A percentile compares a stretch with the other conserved stretches of the same genome.
Conservation (phyloP, 345 rosid genomes). For the Draba incana region DNA sequence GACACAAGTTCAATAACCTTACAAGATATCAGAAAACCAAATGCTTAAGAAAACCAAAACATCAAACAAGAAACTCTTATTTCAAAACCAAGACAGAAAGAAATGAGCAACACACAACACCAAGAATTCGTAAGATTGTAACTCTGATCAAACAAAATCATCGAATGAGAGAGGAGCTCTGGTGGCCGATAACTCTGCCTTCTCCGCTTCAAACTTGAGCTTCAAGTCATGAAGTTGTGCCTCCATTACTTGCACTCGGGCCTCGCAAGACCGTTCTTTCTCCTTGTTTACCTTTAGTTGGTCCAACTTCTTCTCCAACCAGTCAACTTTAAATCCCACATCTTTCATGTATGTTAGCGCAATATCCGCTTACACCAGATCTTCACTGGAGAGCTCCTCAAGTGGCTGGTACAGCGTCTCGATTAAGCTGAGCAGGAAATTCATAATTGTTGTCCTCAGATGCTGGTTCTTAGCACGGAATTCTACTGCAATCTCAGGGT, state of each 20-base stretch:
- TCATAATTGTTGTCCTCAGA: constrained; percentile 4
- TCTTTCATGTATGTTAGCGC: constrained; percentile 10
- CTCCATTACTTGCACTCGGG: constrained; percentile 8
- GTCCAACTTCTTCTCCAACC: constrained; percentile 27
- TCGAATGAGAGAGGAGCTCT: constrained; percentile 15
- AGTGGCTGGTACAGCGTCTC: neutral
- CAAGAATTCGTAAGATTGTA: neutral
- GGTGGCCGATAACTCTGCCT: constrained; percentile 7
- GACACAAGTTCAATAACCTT: too few relatives aligned
- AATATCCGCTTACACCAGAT: constrained; percentile 7
- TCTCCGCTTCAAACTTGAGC: neutral
- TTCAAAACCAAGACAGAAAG: neutral
- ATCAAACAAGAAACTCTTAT: neutral
- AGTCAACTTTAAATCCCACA: constrained; percentile 19
- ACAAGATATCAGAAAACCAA: too few relatives aligned
- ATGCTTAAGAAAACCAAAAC: neutral
- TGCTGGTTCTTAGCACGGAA: constrained; percentile 7
- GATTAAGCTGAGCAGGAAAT: too few relatives aligned
- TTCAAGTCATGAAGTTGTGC: neutral
- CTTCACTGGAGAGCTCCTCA: constrained; percentile 9
- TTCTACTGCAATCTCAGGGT: constrained; percentile 13
- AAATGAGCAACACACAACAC: neutral
- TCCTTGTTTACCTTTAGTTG: constrained; percentile 20
- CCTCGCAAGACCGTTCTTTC: neutral
- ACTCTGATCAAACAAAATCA: constrained; percentile 11